These are phyloP conservation scores for Avicennia marina DNA, from an alignment of 257 asterid species.

Conservation along the genomic window DNA sequence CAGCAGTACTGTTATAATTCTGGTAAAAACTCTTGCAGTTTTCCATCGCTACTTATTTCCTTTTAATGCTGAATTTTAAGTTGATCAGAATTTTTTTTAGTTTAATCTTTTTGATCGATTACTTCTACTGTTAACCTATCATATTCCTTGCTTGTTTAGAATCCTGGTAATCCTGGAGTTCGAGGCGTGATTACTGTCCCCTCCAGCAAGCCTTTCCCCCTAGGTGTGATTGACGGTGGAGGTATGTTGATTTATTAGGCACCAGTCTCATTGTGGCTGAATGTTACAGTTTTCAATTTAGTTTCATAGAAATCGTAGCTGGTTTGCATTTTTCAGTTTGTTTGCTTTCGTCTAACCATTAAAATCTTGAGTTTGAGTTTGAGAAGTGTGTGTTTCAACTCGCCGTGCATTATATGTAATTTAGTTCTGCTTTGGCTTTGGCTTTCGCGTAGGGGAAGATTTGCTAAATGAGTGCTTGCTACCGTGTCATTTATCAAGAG, in stretches of 20 bases:
- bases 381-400: background rate
- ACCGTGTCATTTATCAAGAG: constrained; percentile 57
- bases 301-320: background rate
- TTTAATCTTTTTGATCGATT: too few species aligned
- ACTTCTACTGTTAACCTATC: too few species aligned
- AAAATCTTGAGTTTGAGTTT: too few species aligned
- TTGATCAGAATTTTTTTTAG: background rate
- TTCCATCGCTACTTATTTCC: background rate
- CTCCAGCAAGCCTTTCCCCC: constrained; percentile 58
- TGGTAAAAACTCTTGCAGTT: constrained; percentile 37
- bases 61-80: constrained; percentile 2
- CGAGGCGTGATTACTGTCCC: constrained; percentile 72
- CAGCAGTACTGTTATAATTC: constrained; percentile 49
- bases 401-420: background rate
- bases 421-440: constrained; percentile 7
- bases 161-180: constrained; percentile 46
- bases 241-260: constrained; percentile 32
- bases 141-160: too few species aligned
- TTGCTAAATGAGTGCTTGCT: constrained; percentile 67
- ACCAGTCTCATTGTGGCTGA: background rate
- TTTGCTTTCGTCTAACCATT: too few species aligned
- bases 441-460: constrained; percentile 32
- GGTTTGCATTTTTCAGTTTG: background rate
- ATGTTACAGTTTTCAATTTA: background rate
- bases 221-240: constrained; percentile 59